Conservation (phyloP, 495 filamentous ascomycete species). For the Tuber borchii region DNA sequence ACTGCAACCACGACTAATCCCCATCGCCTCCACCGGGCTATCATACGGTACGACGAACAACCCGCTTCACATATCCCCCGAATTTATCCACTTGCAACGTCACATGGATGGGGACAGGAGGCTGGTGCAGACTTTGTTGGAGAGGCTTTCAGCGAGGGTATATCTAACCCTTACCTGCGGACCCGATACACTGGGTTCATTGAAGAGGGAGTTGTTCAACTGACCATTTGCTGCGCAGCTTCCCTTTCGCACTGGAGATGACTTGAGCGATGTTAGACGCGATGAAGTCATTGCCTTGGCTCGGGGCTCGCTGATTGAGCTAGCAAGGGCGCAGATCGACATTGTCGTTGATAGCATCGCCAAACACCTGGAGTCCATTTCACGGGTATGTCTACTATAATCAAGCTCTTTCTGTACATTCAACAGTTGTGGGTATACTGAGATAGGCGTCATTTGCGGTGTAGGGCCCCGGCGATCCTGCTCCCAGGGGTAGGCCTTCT, state of each 20-base stretch:
- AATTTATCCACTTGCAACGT: slow-evolving; percentile 5
- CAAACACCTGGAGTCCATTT: slow-evolving; percentile 40
- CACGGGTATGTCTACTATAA: slow-evolving; percentile 27
- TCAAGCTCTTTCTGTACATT: neutral
- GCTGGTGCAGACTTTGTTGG: slow-evolving; percentile 58
- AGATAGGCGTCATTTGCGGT: neutral
- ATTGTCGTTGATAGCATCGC: slow-evolving; percentile 55
- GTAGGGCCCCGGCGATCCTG: slow-evolving; percentile 30
- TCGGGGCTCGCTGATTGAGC: slow-evolving; percentile 55
- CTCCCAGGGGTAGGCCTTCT: slow-evolving; percentile 48
- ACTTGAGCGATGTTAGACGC: slow-evolving; percentile 52
- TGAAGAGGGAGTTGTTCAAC: slow-evolving; percentile 9
- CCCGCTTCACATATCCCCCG: neutral
- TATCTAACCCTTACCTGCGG: slow-evolving; percentile 11
- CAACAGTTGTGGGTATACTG: neutral
- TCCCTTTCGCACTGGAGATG: slow-evolving; percentile 58
- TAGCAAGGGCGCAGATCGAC: slow-evolving; percentile 52
- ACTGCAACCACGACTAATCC: neutral
- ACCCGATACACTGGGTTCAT: slow-evolving; percentile 6
- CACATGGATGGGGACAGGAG: slow-evolving; percentile 58
- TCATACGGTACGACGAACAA: neutral
- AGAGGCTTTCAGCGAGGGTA: slow-evolving; percentile 59
- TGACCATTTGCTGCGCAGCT: slow-evolving; percentile 46
- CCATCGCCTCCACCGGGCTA: neutral
- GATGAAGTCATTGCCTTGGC: slow-evolving; percentile 58